phyloP scores from a whole-genome alignment of 768 basidiomycete genomes.

The Tubosaeta brunneosetosa region DNA sequence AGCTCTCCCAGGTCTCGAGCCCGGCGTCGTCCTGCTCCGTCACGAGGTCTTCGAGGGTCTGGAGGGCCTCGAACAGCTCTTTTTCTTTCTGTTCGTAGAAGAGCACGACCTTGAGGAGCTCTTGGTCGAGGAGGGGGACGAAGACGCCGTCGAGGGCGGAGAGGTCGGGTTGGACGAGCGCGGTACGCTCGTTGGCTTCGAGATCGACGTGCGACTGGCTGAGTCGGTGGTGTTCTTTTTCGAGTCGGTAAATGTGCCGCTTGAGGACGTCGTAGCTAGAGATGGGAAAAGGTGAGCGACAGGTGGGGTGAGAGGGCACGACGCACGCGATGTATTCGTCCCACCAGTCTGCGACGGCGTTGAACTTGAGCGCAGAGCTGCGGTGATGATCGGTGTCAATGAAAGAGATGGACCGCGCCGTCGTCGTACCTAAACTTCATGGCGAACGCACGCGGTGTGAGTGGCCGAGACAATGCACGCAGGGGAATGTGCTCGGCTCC shows the following conservation, averaged over 20 bases:
- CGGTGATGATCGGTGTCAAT: neutral
- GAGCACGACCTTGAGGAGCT: constrained; percentile 70
- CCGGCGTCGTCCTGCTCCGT: constrained; percentile 58
- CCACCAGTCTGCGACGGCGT: constrained; percentile 90
- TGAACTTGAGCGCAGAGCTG: constrained; percentile 85
- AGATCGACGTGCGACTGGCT: constrained; percentile 45
- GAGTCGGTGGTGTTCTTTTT: constrained; percentile 63
- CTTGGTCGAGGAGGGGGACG: constrained; percentile 69
- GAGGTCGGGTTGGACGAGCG: constrained; percentile 43
- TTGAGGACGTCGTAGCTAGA: constrained; percentile 80
- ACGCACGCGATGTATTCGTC: constrained; percentile 85
- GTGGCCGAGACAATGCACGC: constrained; percentile 4
- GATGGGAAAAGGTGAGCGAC: neutral
- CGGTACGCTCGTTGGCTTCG: constrained; percentile 58
- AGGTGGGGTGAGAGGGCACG: neutral
- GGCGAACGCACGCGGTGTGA: constrained; percentile 6
- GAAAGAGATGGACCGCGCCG: neutral
- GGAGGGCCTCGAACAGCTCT: constrained; percentile 60
- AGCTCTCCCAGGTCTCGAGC: constrained; percentile 44
- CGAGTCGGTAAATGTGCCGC: constrained; percentile 79
- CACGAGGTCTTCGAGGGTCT: constrained; percentile 54
- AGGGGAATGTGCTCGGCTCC: constrained; percentile 26
- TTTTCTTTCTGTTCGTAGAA: constrained; percentile 81
- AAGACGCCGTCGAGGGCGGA: constrained; percentile 57
- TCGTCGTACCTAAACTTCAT: constrained; percentile 35